Evolutionary conservation across 1,139 yeast genomes (phyloP).

Genomic region (Starmera stellimalicola): DNA sequence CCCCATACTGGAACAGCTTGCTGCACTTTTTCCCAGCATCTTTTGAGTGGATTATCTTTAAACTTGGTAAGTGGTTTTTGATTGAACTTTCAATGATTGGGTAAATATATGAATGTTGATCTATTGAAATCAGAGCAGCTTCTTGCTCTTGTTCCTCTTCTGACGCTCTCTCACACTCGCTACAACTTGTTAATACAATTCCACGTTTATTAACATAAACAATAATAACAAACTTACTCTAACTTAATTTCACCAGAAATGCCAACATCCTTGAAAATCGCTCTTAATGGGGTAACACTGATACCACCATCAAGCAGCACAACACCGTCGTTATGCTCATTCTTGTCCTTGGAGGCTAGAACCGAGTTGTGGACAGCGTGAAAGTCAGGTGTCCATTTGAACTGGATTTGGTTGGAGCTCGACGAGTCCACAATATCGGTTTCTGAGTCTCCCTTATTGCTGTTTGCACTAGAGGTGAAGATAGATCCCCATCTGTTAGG

Average conservation of each 20-base stretch:
- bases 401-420: constrained; percentile 35
- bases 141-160: no score
- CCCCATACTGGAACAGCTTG: constrained; percentile 68
- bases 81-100: constrained; percentile 43
- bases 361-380: constrained; percentile 56
- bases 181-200: no score
- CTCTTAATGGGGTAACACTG: constrained; percentile 79
- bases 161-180: no score
- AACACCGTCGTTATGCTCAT: constrained; percentile 31
- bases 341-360: constrained; percentile 38
- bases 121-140: no score
- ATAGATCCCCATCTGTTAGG: constrained; percentile 73
- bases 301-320: constrained; percentile 42
- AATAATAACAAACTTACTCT: constrained; percentile 24
- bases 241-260: constrained; percentile 47
- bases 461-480: constrained; percentile 24
- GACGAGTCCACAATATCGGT: constrained; percentile 37
- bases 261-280: constrained; percentile 56
- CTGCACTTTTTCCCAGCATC: constrained; percentile 3
- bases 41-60: constrained; percentile 6
- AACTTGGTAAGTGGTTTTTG: constrained; percentile 20
- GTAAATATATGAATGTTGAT: constrained; percentile 43
- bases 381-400: constrained; percentile 81
- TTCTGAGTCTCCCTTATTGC: constrained; percentile 17
- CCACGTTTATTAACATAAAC: no score